Evolutionary conservation across 345 rosid genomes (phyloP), one percentile per base, ranked within the genome.

Genomic region (Microcos paniculata): DNA sequence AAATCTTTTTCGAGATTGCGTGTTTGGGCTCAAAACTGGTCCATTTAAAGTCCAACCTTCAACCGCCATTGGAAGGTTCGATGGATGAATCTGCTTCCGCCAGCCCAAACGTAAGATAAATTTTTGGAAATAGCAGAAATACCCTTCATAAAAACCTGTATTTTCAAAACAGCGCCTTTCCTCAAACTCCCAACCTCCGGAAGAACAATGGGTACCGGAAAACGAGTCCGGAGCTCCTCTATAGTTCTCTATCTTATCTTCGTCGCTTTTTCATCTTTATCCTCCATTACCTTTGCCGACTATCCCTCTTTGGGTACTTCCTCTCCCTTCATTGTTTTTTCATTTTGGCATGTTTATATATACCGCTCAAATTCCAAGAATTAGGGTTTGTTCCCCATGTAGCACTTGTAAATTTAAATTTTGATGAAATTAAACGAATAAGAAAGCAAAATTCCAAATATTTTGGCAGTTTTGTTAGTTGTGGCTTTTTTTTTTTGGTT

Each of bases 271-370:
- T 78, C 84, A 48, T 8, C 62, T 40, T 58, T 73, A 35, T 40
- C 45, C 52, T 68, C 82, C 68, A 14, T 73, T 28, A 80, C 69
- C 72, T 84, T 73, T 26, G 79, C 88, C 18, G 58, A 62, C 14
- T 83, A 89, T 45, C 78, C 59, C 73, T 82, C 77, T 21, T 57
- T 92, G 23, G 90, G 97, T 90, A 75, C 56, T 64, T 6, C 71
- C 26, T 55, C 53, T 63, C n/a, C 12, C 53, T 46, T 35, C 24
- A 28, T n/a, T 23, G 33, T 30, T 12, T n/a, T 21, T 40, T 38
- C 30, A 21, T 70, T 61, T 40, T 75, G 21, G 11, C 51, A 62
- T 49, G 16, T 1, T 70, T n/a, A 48, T 24, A 51, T 70, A 43
- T 65, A 46, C 21, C 6, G 21, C 52, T 40, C 40, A 67, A 42